These are phyloP conservation scores for Wallemia ichthyophaga DNA, from an alignment of 1,284 basidiomycete species.

Conservation along the genomic window DNA sequence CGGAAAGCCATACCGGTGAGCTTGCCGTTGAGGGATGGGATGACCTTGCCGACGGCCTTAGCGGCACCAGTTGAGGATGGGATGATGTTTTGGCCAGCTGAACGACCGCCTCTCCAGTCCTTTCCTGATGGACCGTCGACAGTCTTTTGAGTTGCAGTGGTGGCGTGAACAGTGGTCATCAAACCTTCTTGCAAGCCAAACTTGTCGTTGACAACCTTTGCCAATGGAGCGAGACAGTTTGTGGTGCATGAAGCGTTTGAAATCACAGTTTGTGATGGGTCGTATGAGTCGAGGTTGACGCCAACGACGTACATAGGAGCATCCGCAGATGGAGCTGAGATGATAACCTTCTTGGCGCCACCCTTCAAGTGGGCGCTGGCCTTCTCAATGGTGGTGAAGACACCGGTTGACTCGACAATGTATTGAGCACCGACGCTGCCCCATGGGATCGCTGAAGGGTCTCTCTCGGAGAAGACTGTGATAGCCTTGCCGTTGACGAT, in stretches of 20 bases:
- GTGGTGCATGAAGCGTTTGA: slow-evolving; percentile 99
- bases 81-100: slow-evolving; percentile 94
- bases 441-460: slow-evolving; percentile 72
- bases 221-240: slow-evolving; percentile 94
- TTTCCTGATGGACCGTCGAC: slow-evolving; percentile 87
- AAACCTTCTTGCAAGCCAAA: slow-evolving; percentile 82
- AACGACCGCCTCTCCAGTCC: slow-evolving; percentile 72
- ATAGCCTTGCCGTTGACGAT: slow-evolving; percentile 53
- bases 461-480: slow-evolving; percentile 54
- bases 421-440: slow-evolving; percentile 52
- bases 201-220: slow-evolving; percentile 94
- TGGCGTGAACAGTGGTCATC: slow-evolving; percentile 95
- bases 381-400: slow-evolving; percentile 87
- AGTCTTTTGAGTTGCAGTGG: slow-evolving; percentile 96
- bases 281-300: slow-evolving; percentile 87
- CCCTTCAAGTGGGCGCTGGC: slow-evolving; percentile 86
- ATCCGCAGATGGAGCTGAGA: slow-evolving; percentile 93
- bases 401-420: slow-evolving; percentile 95
- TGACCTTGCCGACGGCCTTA: slow-evolving; percentile 98
- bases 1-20: slow-evolving; percentile 91
- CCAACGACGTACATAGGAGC: slow-evolving; percentile 92
- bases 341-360: slow-evolving; percentile 99
- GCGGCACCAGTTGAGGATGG: slow-evolving; percentile 97
- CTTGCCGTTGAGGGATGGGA: slow-evolving; percentile 88
- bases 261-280: slow-evolving; percentile 55